Evolutionary conservation across 2,329 filamentous ascomycete species (phyloP), one percentile per base, ranked within the genome.

Genomic region (Botrytis paeoniae): DNA sequence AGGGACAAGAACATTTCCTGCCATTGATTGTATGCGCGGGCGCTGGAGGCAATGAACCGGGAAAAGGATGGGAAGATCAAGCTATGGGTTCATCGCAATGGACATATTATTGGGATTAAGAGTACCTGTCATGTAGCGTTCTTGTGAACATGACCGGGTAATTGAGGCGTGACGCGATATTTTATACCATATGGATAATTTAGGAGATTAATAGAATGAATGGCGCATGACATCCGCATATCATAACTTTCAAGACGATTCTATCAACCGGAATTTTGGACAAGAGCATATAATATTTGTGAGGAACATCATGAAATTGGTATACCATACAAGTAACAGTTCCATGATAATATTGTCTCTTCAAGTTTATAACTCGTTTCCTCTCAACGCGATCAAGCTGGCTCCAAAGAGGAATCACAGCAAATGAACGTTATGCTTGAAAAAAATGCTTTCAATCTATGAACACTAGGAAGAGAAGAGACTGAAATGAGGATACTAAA

Each of bases 1-100:
- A 70, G 16, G 75, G 82, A 3, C 86, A 89, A 75, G 89, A 91
- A 61, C 89, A 91, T 82, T 80, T 91, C 63, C 78, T 91, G 73
- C 89, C 89, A 0, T 84, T 91, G 32, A 83, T 89, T 79, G 83
- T 91, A 73, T 86, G 83, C 22, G 86, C 87, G 2, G 88, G 88
- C 1, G 87, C 88, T 65, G 87, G 85, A 2, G 86, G 85, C 0
- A 80, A 82, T 1, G 86, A 86, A 76, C 72, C 79, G 20, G 87
- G 83, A 0, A 83, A 76, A 45, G 48, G 68, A 12, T 77, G 72
- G 73, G 71, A 12, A 7, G 77, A 79, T 72, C 37, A 74, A 1
- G 29, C 76, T 69, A 73, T 74, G 73, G 75, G 75, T 1, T 37
- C 48, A 16, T 64, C 75, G 25, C 77, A 78, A 10, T 76, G 71